Base-by-base conservation (phyloP, 2,329 filamentous ascomycete species). In the Sporothrix brunneoviolacea region DNA sequence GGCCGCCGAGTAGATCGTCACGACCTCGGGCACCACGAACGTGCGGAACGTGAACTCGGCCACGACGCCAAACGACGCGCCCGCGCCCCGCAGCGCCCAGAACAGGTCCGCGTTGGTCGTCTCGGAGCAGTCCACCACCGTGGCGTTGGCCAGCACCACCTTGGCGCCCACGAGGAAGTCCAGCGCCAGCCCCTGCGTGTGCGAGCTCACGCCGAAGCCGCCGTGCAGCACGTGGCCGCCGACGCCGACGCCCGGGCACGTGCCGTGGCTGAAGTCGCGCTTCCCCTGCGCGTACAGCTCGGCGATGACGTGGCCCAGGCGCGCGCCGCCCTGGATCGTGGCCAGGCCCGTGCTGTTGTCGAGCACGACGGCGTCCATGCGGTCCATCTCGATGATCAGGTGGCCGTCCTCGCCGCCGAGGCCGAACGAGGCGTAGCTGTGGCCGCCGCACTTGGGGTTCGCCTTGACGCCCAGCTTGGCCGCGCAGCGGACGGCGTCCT, bases 391-490 rank as follows among this genome's bases (percentile, higher is more conserved):
- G 28, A 78, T 68, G 8, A 73, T 66, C 57, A 77, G 61, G 39
- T 69, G 67, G 3, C 73, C 73, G 51, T 77, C 65, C 57, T 73
- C 67, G 8, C 74, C 74, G 28, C 73, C 73, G 1, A 73, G 67
- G 4, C 71, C 72, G 53, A 70, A 71, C 0, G 70, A 72, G 1
- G 69, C 73, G 55, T 77, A 79, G 3, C 70, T 74, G 60, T 78
- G 75, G 4, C 75, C 75, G 27, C 75, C 75, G 48, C 70, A 69
- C 55, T 72, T 72, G 28, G 74, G 68, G 46, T 71, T 73, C 13
- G 75, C 71, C 59, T 72, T 74, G 51, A 74, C 55, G 8, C 64
- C 63, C 16, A 63, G 58, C 52, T 67, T 54, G 7, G 59, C 61
- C 33, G 71, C 75, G 56, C 74, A 77, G 5, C 62, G 57, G 5